phyloP scores from a whole-genome alignment of 306 rosid genomes.

The Dryas alaskensis region DNA sequence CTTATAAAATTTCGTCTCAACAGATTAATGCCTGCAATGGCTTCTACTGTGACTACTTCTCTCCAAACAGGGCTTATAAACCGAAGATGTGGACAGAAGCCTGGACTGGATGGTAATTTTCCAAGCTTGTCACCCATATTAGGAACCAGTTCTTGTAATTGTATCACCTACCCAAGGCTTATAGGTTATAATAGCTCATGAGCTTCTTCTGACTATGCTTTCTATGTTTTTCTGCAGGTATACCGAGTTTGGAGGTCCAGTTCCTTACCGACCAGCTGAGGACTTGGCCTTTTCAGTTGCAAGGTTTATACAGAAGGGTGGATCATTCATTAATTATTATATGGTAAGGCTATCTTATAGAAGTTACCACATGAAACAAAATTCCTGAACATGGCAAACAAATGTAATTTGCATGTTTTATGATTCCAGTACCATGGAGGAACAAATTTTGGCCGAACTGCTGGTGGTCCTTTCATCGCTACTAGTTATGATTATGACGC shows the following conservation, averaged over 20 bases:
- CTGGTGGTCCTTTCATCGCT: conserved; percentile 97
- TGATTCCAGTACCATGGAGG: conserved; percentile 88
- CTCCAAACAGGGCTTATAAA: conserved; percentile 89
- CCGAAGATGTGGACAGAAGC: conserved; percentile 99
- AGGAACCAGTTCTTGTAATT: conserved; percentile 15
- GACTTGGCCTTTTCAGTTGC: conserved; percentile 96
- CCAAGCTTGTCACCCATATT: conserved; percentile 19
- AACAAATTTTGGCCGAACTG: conserved; percentile 96
- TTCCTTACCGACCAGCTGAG: conserved; percentile 90
- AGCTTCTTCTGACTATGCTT: background rate
- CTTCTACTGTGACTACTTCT: conserved; percentile 91
- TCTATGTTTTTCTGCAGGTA: conserved; percentile 49
- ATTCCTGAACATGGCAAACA: conserved; percentile 17
- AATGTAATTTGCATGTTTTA: conserved; percentile 21
- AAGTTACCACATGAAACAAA: conserved; percentile 6
- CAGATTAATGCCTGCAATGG: conserved; percentile 98
- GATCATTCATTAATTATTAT: conserved; percentile 83
- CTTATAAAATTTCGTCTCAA: conserved; percentile 5
- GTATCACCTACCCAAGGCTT: background rate
- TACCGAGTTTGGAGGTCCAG: conserved; percentile 92
- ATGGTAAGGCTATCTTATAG: conserved; percentile 56
- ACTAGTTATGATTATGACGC: conserved; percentile 99
- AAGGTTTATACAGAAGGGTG: conserved; percentile 91
- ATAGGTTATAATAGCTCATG: background rate
- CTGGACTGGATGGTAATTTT: conserved; percentile 90